A percentile compares a stretch with the other conserved stretches of the same genome.
Evolutionary conservation across 768 basidiomycete species (phyloP).

Genomic region (Tephrocybe sp.): DNA sequence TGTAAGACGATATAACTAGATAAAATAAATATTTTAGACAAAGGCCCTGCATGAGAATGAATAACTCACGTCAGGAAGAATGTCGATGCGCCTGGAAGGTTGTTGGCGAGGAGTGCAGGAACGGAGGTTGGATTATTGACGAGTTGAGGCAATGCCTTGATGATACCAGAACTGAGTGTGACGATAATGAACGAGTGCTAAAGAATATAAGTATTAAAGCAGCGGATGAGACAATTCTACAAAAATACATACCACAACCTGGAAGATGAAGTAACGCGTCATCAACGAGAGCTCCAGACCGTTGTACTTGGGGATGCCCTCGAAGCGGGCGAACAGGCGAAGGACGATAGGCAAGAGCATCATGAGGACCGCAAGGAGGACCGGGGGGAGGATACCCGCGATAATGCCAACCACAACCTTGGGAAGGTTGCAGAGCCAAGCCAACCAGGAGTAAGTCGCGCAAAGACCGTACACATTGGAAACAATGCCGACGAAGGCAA

Average conservation of each 20-base stretch:
- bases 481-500: constrained; percentile 81
- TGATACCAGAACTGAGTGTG: constrained; percentile 80
- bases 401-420: constrained; percentile 73
- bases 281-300: constrained; percentile 88
- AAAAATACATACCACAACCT: constrained; percentile 69
- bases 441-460: constrained; percentile 61
- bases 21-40: background rate
- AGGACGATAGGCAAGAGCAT: constrained; percentile 82
- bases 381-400: constrained; percentile 82
- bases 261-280: constrained; percentile 90
- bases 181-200: constrained; percentile 95
- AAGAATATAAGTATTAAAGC: constrained; percentile 2
- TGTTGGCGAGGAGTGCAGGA: constrained; percentile 67
- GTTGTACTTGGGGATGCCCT: constrained; percentile 85
- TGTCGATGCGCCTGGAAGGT: constrained; percentile 80
- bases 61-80: constrained; percentile 81
- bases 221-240: background rate
- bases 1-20: constrained; percentile 73
- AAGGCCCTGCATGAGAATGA: background rate
- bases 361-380: constrained; percentile 87
- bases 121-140: constrained; percentile 65
- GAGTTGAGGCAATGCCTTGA: constrained; percentile 63
- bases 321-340: constrained; percentile 75
- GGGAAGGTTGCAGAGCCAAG: constrained; percentile 80
- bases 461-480: constrained; percentile 80